These are phyloP conservation scores for Colletotrichum filicis DNA, from an alignment of 2,329 filamentous ascomycete species.

Conservation along the genomic window DNA sequence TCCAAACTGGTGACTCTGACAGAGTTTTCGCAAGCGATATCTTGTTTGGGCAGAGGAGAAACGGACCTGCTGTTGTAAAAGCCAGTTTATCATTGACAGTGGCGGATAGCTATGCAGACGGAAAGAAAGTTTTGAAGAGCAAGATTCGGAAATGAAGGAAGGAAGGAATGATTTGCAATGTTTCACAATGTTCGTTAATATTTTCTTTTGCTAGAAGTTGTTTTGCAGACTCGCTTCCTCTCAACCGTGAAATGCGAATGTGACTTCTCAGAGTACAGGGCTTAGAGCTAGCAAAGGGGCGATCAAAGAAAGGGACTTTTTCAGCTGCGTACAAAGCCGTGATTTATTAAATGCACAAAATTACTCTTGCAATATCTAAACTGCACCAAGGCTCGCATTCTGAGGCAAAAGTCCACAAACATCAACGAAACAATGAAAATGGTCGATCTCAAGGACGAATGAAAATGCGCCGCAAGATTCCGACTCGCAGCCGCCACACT, in stretches of 20 bases:
- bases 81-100: neutral
- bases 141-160: neutral
- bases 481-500: too few relatives aligned
- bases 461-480: too few relatives aligned
- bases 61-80: neutral
- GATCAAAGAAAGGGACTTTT: neutral
- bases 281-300: too few relatives aligned
- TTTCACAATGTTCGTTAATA: too few relatives aligned
- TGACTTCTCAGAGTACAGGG: too few relatives aligned
- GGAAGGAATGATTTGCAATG: neutral
- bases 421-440: neutral
- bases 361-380: neutral
- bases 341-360: neutral
- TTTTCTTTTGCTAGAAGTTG: too few relatives aligned
- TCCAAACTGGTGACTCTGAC: neutral
- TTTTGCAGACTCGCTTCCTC: too few relatives aligned
- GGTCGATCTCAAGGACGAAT: too few relatives aligned
- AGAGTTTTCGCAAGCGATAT: neutral
- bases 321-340: neutral
- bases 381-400: neutral
- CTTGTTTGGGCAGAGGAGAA: neutral
- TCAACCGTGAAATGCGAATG: too few relatives aligned
- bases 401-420: neutral
- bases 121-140: neutral
- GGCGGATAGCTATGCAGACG: neutral